phyloP scores from a whole-genome alignment of 257 asterid genomes.

The Solanum rostratum region DNA sequence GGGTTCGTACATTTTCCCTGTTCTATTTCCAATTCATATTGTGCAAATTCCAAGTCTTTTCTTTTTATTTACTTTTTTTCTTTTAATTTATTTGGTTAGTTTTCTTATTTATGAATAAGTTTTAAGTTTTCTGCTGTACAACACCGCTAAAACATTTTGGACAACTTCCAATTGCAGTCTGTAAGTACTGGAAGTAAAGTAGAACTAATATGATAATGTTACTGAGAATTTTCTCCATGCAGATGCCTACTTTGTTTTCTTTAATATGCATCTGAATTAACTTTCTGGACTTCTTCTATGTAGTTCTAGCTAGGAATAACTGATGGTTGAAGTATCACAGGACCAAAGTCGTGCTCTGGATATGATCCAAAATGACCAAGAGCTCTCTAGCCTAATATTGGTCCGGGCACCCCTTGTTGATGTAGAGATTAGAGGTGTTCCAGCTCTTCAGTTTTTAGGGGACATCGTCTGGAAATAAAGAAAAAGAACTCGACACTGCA shows the following conservation, averaged over 20 bases:
- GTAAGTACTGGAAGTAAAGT: not conserved
- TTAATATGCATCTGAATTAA: not conserved
- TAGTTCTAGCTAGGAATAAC: slow-evolving; percentile 1
- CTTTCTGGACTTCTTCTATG: not conserved
- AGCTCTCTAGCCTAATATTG: slow-evolving; percentile 57
- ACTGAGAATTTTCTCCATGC: not conserved
- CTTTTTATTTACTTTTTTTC: not conserved
- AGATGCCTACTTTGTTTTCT: not conserved
- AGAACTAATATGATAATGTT: not conserved
- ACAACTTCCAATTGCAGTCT: not conserved
- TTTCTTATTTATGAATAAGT: not conserved
- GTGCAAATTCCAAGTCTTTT: not conserved
- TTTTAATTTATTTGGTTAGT: not conserved
- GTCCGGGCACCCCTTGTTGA: slow-evolving; percentile 92
- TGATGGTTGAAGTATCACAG: slow-evolving; percentile 25
- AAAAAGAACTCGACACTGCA: not conserved
- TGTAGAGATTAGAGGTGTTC: slow-evolving; percentile 95
- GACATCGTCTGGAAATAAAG: slow-evolving; percentile 85
- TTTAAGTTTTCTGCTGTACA: not conserved
- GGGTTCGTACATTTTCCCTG: not conserved
- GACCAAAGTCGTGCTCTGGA: slow-evolving; percentile 74
- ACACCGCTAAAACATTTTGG: not conserved
- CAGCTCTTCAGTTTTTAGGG: slow-evolving; percentile 96
- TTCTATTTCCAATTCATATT: not conserved
- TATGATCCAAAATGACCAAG: slow-evolving; percentile 54